Evolutionary conservation across 805 yeast genomes (phyloP), one percentile per base, ranked within the genome.

Genomic region (Kodamaea neixiangensis): DNA sequence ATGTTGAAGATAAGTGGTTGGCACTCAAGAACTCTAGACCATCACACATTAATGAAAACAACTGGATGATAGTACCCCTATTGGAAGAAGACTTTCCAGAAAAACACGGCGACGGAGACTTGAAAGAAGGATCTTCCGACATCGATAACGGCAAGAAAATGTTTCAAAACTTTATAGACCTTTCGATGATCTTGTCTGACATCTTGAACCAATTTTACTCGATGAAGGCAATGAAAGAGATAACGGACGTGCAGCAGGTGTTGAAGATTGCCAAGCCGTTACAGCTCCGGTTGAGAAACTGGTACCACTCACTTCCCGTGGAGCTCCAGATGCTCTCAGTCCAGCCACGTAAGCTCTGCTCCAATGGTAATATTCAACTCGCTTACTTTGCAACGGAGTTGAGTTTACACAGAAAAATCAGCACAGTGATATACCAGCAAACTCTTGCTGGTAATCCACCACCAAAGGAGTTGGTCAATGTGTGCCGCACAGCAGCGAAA

Each of bases 381-480:
- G 87, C 96, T 1, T 92, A 92, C 65, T 88, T 91, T 69, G 93
- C 96, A 0, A 87, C 96, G 0, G 98, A 92, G 63, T 81, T 92
- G 35, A 87, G 94, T 0, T 72, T 92, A 19, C 97, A 92, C 66
- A 72, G 97, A 46, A 83, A 84, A 59, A 88, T 88, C 48, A 80
- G 87, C 19, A 77, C 86, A 4, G 71, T 81, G 7, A 68, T 87
- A 43, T 63, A 66, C 50, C 70, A 68, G 53, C 76, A 68, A 56
- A 54, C 61, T 6, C 42, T 52, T n/a, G 58, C 61, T 5, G 76
- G 76, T 17, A 58, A 62, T 21, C 58, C 63, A 7, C 68, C 73
- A 2, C 74, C 77, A 2, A 57, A 58, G 5, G 77, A 73, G 53
- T 58, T 74, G 44, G 61, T 70, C 2, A 61, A 58, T 42, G 91